Evolutionary conservation across 352 stramenopile genomes (phyloP), one percentile per base, ranked within the genome.

Genomic region (Globisporangium takayamanum): DNA sequence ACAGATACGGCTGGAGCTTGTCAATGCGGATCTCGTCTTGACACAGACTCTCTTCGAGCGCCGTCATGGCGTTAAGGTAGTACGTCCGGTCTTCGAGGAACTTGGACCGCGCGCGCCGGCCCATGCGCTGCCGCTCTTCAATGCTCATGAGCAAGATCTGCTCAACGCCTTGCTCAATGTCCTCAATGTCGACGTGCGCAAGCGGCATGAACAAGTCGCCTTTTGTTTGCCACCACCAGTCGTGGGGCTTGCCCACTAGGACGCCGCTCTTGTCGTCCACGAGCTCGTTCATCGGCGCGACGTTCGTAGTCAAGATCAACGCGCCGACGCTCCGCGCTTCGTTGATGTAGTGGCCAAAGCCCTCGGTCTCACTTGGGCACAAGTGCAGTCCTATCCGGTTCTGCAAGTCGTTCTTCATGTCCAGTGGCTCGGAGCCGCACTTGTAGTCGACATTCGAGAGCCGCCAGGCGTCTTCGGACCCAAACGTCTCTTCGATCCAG

Each of bases 341-440:
- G 57, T 94, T 94, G 62, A 94, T 92, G 54, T 91, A 91, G 63
- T 94, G 84, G 36, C 84, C 78, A 54, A 92, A 94, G 18, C 80
- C 83, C 64, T 92, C 83, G 12, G 75, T 88, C 62, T 87, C 78
- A 50, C 78, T 90, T 12, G 83, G 83, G 64, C 78, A 89, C 53
- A 92, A 48, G 41, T 92, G 83, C 50, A 92, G 67, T 16, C 83
- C 83, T 53, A 92, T 84, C 53, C 73, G 63, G 60, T 92, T 92
- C 62, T 90, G 83, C 60, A 90, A 71, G 33, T 65, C 70, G 46
- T 76, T 75, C 54, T 87, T 88, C 57, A 81, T 64, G 41, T 74
- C 73, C 26, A 76, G 50, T 18, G 78, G 62, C 53, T 88, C 75
- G 1, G 69, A 73, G 3, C 77, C 80, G 46, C 83, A 92, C 33